Percentiles rank a stretch among this genome's conserved stretches.
These are phyloP conservation scores for Kwoniella sp. DNA, from an alignment of 768 basidiomycete genomes.

Conservation along the genomic window DNA sequence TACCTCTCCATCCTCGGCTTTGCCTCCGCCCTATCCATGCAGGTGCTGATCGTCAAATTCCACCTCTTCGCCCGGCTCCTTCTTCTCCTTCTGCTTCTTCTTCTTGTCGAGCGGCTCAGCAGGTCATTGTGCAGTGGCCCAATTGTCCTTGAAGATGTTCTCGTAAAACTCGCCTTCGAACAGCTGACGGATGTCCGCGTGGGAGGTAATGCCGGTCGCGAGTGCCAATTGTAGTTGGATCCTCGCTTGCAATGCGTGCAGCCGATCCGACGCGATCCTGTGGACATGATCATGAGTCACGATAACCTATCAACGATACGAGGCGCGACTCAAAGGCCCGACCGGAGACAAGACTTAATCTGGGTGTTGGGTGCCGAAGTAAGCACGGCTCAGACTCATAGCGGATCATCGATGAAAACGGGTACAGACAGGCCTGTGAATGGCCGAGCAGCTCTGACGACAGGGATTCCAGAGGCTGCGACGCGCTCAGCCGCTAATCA, in stretches of 20 bases:
- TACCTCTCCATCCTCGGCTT: no score
- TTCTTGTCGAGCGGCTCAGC: neutral
- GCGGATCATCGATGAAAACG: neutral
- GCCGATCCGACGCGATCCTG: slow-evolving; percentile 32
- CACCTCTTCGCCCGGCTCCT: no score
- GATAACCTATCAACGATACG: no score
- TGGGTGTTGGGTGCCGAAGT: no score
- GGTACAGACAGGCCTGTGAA: slow-evolving; percentile 28
- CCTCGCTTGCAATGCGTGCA: slow-evolving; percentile 35
- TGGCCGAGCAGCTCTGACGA: slow-evolving; percentile 23
- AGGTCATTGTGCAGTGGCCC: neutral
- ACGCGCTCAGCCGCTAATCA: neutral
- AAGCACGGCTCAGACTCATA: neutral
- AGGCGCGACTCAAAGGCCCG: neutral
- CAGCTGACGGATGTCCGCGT: neutral
- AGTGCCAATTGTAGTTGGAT: slow-evolving; percentile 35
- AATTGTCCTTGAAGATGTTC: neutral
- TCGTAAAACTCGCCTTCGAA: neutral
- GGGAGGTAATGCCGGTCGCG: slow-evolving; percentile 24
- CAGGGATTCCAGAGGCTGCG: slow-evolving; percentile 22
- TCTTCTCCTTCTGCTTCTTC: no score
- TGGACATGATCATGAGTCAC: no score
- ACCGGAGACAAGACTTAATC: no score
- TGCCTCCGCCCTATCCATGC: no score
- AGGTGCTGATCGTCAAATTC: no score